phyloP scores from a whole-genome alignment of 2,329 filamentous ascomycete genomes.

The Diplocarpon mali region DNA sequence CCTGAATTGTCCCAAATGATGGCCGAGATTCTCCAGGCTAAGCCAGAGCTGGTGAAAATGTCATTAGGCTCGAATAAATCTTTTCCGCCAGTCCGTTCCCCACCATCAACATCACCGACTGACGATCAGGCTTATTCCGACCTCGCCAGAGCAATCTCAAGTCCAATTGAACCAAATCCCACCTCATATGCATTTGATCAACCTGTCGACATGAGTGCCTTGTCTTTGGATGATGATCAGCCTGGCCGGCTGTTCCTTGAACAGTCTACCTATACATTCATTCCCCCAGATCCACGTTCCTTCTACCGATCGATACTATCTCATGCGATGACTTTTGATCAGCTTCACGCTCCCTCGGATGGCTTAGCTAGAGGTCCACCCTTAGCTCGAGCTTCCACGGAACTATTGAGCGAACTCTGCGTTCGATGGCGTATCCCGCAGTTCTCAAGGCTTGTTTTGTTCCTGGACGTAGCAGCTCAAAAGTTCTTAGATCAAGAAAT shows the following conservation, averaged over 20 bases:
- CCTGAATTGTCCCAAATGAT: conserved; percentile 89
- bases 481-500: conserved; percentile 82
- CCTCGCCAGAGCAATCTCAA: conserved; percentile 40
- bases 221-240: conserved; percentile 24
- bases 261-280: conserved; percentile 72
- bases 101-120: conserved; percentile 32
- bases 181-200: conserved; percentile 32
- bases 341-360: conserved; percentile 39
- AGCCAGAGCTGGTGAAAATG: conserved; percentile 68
- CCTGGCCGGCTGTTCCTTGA: conserved; percentile 32
- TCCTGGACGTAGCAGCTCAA: conserved; percentile 74
- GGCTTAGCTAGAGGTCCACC: conserved; percentile 33
- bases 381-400: conserved; percentile 67
- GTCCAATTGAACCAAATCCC: conserved; percentile 30
- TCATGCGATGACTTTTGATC: conserved; percentile 59
- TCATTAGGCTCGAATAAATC: conserved; percentile 39
- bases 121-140: conserved; percentile 39
- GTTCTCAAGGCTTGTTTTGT: conserved; percentile 66
- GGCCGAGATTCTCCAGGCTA: conserved; percentile 75
- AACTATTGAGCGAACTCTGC: conserved; percentile 75
- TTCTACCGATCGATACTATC: conserved; percentile 77
- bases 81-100: conserved; percentile 43
- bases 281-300: conserved; percentile 70
- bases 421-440: conserved; percentile 83
- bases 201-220: conserved; percentile 25